Conservation (phyloP, 345 rosid species). For the Odontarrhena argentea region DNA sequence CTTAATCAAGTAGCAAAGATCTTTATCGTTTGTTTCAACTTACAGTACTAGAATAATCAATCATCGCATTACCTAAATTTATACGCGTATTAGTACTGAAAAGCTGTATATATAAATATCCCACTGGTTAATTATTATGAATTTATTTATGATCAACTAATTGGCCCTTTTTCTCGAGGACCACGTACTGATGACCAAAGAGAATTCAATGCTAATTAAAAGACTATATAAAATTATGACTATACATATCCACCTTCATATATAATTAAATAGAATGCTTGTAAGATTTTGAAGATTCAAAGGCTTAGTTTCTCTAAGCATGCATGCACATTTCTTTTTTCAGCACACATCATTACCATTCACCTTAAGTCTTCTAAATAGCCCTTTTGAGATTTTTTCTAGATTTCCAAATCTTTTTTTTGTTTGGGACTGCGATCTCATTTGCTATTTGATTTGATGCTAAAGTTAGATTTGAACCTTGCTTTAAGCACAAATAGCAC, state of each 20-base stretch:
- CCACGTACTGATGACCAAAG: slow-evolving; percentile 22
- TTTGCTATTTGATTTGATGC: slow-evolving; percentile 29
- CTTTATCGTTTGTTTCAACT: background rate
- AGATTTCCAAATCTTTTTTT: slow-evolving; percentile 37
- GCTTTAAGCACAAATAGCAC: slow-evolving; percentile 28
- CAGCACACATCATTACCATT: slow-evolving; percentile 40
- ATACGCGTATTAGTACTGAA: slow-evolving; percentile 12
- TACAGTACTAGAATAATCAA: background rate
- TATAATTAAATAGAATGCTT: slow-evolving; percentile 21
- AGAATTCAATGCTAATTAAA: slow-evolving; percentile 13
- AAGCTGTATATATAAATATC: slow-evolving; percentile 10
- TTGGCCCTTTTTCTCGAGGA: slow-evolving; percentile 17
- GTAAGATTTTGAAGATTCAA: slow-evolving; percentile 25
- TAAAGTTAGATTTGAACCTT: slow-evolving; percentile 35
- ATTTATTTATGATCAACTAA: slow-evolving; percentile 1
- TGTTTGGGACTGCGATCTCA: slow-evolving; percentile 34
- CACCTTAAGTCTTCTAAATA: slow-evolving; percentile 33
- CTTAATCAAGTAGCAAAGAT: background rate
- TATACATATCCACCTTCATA: slow-evolving; percentile 3
- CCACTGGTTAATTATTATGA: slow-evolving; percentile 27
- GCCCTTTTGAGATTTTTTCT: slow-evolving; percentile 33
- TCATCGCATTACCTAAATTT: slow-evolving; percentile 17
- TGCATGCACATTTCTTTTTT: slow-evolving; percentile 30
- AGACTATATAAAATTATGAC: slow-evolving; percentile 10
- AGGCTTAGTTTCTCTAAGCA: slow-evolving; percentile 26